phyloP scores from a whole-genome alignment of 75 land plant genomes.

The Cryptomeria japonica region DNA sequence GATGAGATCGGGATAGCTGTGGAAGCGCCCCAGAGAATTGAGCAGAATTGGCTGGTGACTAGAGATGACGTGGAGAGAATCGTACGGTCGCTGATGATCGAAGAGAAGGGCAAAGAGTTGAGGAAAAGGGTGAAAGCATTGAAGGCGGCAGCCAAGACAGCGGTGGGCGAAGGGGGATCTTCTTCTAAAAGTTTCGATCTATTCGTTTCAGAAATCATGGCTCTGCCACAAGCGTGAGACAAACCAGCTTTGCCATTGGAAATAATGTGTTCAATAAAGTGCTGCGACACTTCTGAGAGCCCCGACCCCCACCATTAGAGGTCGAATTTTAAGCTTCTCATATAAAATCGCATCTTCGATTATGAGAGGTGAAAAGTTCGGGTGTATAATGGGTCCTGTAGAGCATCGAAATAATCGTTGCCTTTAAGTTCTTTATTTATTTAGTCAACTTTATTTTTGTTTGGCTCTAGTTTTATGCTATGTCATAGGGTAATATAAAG shows the following conservation, averaged over 20 bases:
- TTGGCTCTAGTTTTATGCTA: too few species aligned
- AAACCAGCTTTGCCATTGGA: not conserved
- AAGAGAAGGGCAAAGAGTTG: conserved; percentile 36
- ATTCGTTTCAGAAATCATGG: not conserved
- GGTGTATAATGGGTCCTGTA: too few species aligned
- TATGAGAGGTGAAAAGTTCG: too few species aligned
- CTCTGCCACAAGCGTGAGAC: not conserved
- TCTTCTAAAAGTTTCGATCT: not conserved
- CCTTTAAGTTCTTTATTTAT: too few species aligned
- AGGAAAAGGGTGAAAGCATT: conserved; percentile 27
- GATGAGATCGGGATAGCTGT: not conserved
- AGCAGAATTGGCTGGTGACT: conserved; percentile 17
- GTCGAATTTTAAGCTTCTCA: too few species aligned
- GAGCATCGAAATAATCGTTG: too few species aligned
- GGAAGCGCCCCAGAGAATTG: conserved; percentile 22
- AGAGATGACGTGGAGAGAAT: not conserved
- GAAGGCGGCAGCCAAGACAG: conserved; percentile 23
- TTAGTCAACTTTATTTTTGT: too few species aligned
- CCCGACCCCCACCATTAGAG: not conserved
- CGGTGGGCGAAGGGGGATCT: conserved; percentile 38
- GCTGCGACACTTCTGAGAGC: not conserved
- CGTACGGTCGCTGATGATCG: conserved; percentile 38
- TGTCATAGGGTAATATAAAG: too few species aligned
- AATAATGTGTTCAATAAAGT: too few species aligned
- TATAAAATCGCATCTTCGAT: too few species aligned